phyloP scores from a whole-genome alignment of 2,329 filamentous ascomycete species.

The Nothophaeocryptopus gaeumannii region DNA sequence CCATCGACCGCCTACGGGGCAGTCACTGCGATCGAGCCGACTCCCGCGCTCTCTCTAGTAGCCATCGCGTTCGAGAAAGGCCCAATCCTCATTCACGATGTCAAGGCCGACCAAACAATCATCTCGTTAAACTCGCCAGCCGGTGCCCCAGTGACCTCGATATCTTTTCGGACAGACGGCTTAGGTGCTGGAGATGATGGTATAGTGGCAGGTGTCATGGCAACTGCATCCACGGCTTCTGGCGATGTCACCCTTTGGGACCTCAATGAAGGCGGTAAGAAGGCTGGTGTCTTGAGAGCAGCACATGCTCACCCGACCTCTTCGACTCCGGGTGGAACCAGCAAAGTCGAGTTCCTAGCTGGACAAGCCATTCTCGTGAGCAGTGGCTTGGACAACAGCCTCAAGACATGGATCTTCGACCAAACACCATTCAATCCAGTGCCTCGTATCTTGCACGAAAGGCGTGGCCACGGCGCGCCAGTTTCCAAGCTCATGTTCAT shows the following conservation, averaged over 20 bases:
- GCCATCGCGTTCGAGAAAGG: constrained; percentile 85
- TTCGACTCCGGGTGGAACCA: constrained; percentile 74
- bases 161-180: constrained; percentile 87
- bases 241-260: constrained; percentile 97
- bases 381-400: constrained; percentile 85
- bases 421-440: constrained; percentile 83
- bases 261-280: constrained; percentile 79
- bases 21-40: constrained; percentile 83
- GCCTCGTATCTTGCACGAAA: constrained; percentile 77
- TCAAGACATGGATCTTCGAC: constrained; percentile 97
- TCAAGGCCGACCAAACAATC: constrained; percentile 71
- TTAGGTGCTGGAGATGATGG: constrained; percentile 86
- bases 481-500: constrained; percentile 81
- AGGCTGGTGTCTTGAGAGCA: constrained; percentile 80
- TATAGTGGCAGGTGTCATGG: constrained; percentile 84
- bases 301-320: constrained; percentile 78
- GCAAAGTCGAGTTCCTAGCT: constrained; percentile 80
- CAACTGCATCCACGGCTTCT: constrained; percentile 72
- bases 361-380: constrained; percentile 89
- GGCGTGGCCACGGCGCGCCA: constrained; percentile 84
- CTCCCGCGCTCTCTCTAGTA: constrained; percentile 78
- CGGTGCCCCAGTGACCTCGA: constrained; percentile 69
- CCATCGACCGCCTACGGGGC: constrained; percentile 68
- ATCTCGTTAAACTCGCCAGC: constrained; percentile 56
- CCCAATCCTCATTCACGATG: constrained; percentile 74